These are phyloP conservation scores for Macrophomina pseudophaseolina DNA, from an alignment of 2,329 filamentous ascomycete species.

Conservation along the genomic window DNA sequence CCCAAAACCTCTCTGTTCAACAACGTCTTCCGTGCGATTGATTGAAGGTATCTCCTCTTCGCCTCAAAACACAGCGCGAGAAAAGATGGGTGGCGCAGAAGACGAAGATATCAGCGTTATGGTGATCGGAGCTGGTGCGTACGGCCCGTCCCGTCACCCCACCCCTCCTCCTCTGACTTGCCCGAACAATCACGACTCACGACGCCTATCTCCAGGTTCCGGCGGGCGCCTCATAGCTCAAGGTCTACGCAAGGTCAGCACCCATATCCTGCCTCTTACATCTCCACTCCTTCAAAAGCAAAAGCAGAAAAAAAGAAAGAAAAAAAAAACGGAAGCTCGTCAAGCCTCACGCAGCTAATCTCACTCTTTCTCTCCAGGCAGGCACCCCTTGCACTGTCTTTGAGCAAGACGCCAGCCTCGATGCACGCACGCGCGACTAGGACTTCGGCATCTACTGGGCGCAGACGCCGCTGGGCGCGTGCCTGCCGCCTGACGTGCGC, in stretches of 20 bases:
- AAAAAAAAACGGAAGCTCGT: too few relatives aligned
- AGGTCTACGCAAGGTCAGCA: slow-evolving; percentile 46
- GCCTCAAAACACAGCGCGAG: too few relatives aligned
- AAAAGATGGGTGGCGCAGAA: slow-evolving; percentile 7
- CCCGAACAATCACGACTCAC: neutral
- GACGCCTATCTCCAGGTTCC: slow-evolving; percentile 38
- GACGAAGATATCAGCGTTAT: slow-evolving; percentile 23
- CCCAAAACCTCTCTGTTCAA: too few relatives aligned
- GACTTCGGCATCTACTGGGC: slow-evolving; percentile 68
- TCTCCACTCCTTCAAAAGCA: too few relatives aligned
- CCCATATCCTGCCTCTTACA: neutral
- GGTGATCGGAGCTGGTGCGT: slow-evolving; percentile 26
- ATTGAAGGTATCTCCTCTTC: neutral
- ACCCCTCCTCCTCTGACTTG: slow-evolving; percentile 36
- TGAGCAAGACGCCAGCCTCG: slow-evolving; percentile 58
- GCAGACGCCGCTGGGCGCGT: slow-evolving; percentile 38
- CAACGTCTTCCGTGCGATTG: neutral
- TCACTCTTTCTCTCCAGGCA: slow-evolving; percentile 31
- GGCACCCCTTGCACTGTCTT: slow-evolving; percentile 57
- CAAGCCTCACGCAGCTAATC: too few relatives aligned
- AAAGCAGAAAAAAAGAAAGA: too few relatives aligned
- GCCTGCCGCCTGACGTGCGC: slow-evolving; percentile 56
- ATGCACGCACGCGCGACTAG: slow-evolving; percentile 60
- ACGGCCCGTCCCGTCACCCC: neutral
- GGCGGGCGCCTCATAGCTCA: slow-evolving; percentile 50